These are phyloP conservation scores for Blastobotrys terrestris DNA, from an alignment of 805 yeast species.

Conservation along the genomic window DNA sequence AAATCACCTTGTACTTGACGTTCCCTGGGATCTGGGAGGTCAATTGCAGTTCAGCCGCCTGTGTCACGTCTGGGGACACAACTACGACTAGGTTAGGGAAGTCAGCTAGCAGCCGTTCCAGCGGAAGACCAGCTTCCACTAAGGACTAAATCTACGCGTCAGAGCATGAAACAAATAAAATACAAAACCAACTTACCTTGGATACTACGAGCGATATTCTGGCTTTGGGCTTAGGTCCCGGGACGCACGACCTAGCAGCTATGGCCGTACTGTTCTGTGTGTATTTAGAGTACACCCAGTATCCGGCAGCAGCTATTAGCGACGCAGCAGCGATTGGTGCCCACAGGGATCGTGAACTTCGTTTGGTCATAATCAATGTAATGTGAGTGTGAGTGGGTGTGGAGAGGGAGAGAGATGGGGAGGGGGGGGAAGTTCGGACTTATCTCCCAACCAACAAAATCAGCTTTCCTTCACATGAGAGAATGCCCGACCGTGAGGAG, in stretches of 20 bases:
- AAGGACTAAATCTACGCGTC: slow-evolving; percentile 13
- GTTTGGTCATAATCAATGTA: background rate
- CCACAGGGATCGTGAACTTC: slow-evolving; percentile 1
- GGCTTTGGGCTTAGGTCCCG: slow-evolving; percentile 2
- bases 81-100: slow-evolving; percentile 30
- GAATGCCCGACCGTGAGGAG: background rate
- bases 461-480: background rate
- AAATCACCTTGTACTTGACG: slow-evolving; percentile 34
- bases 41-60: slow-evolving; percentile 13
- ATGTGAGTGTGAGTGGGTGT: background rate
- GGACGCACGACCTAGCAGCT: background rate
- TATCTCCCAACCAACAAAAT: background rate
- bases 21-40: slow-evolving; percentile 20
- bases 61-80: slow-evolving; percentile 29
- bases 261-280: background rate
- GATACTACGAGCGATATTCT: slow-evolving; percentile 15
- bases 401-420: background rate
- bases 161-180: slow-evolving; percentile 10
- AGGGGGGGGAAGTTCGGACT: background rate
- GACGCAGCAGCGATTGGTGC: slow-evolving; percentile 8
- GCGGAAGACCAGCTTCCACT: slow-evolving; percentile 16
- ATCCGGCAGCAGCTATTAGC: slow-evolving; percentile 6
- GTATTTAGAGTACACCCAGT: slow-evolving; percentile 5
- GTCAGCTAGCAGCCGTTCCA: slow-evolving; percentile 14
- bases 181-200: slow-evolving; percentile 9